Evolutionary conservation across 768 basidiomycete genomes (phyloP), one percentile per base, ranked within the genome.

Genomic region (Tricholoma furcatifolium): DNA sequence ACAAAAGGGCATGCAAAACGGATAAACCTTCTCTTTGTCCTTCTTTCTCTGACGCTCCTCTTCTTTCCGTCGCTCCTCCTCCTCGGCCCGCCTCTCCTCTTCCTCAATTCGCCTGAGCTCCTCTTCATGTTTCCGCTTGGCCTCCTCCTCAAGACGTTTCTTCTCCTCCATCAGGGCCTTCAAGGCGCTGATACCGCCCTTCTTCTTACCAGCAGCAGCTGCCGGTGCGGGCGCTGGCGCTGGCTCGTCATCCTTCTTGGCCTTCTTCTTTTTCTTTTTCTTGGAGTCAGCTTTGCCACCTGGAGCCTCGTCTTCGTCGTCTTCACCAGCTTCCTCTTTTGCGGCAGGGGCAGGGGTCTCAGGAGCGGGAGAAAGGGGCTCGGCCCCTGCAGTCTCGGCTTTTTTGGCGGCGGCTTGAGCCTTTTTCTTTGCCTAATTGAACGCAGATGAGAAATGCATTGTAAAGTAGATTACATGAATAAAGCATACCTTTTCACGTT

Each of bases 111-210:
- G 76, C 65, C 68, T 78, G 58, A 81, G 75, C 69, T 93, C 87
- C 68, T 96, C 93, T 63, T 93, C 93, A 52, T 82, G 84, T 40
- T 64, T 70, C 38, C 72, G 75, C 55, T 74, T 79, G 2, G 84
- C 88, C 70, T 95, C 94, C 65, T 97, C 95, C 67, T 95, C 92
- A 15, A 91, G 42, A 17, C 86, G 76, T 68, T 88, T 91, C 79
- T 92, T 91, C 72, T 91, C 91, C 64, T 95, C 94, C 87, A 98
- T 87, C 68, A 94, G 73, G 24, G 92, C 93, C 70, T 83, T 91
- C 68, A 98, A 69, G 2, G 91, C 94, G 54, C 87, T 79, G 56
- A 99, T 77, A 50, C 84, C 90, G 9, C 78, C 81, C 67, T 88
- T 90, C 76, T 91, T 91, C 70, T 89, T 89, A 38, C 69, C 67